These are phyloP conservation scores for Cutaneotrichosporon sp. DNA, from an alignment of 1,284 basidiomycete species.

Conservation along the genomic window DNA sequence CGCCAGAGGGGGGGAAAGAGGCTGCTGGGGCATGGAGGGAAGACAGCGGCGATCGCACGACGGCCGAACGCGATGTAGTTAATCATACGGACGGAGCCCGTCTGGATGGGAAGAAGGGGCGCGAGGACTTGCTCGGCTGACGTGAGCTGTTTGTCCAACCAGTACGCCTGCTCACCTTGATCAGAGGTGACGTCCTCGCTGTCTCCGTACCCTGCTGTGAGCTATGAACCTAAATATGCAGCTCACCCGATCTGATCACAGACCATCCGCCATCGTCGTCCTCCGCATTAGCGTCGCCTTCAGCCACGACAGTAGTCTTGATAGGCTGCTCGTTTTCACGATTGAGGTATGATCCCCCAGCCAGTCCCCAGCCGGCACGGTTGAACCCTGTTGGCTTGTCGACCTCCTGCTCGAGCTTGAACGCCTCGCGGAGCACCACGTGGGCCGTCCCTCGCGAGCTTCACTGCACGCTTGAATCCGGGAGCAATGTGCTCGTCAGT, in stretches of 20 bases:
- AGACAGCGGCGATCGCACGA: conserved; percentile 23
- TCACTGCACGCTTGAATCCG: conserved; percentile 17
- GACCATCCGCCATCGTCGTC: conserved; percentile 24
- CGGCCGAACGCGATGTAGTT: conserved; percentile 32
- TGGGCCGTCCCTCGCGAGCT: conserved; percentile 26
- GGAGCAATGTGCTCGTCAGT: conserved; percentile 21
- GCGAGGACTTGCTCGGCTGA: conserved; percentile 2
- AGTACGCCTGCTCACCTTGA: not conserved
- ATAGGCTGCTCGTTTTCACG: not conserved
- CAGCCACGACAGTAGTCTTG: too few relatives aligned
- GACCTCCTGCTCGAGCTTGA: conserved; percentile 31
- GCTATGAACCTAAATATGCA: too few relatives aligned
- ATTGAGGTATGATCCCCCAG: conserved; percentile 24
- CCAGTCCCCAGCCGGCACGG: conserved; percentile 24
- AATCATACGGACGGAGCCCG: conserved; percentile 6
- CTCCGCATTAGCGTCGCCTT: too few relatives aligned
- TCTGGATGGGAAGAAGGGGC: not conserved
- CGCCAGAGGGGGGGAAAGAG: conserved; percentile 18
- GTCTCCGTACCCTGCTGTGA: too few relatives aligned
- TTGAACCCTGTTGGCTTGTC: conserved; percentile 22
- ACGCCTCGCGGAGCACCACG: conserved; percentile 20
- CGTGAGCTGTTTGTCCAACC: conserved; percentile 1
- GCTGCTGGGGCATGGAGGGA: conserved; percentile 5
- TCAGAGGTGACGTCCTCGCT: too few relatives aligned
- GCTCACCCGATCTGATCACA: not conserved